Evolutionary conservation across 331 rosid genomes (phyloP), one percentile per base, ranked within the genome.

Genomic region (Spiraea crenata): DNA sequence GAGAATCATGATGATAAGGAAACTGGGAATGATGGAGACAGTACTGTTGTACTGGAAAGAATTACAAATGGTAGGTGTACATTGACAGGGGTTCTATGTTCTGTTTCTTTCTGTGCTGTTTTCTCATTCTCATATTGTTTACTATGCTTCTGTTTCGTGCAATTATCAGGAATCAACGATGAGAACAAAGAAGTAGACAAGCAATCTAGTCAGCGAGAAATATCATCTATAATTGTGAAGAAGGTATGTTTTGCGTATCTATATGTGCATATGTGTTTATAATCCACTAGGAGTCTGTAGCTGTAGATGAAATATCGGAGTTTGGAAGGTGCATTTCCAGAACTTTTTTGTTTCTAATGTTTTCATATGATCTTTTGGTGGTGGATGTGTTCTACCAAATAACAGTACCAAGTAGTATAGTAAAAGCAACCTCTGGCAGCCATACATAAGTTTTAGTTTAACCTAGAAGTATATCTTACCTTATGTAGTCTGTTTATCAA

Each of bases 101-200:
- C 65, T 37, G n/a, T 75, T 40, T 67, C n/a, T 57, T 54, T 55
- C 8, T 50, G 65, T 73, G 31, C 35, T 59, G 44, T 64, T 71
- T 64, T 77, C 64, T 54, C 71, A 38, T 63, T 77, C 64, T 57
- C 79, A 17, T 9, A 50, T 70, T 68, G 76, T 74, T 44, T 60
- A 73, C 69, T 65, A 15, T 54, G 60, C 12, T 34, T 44, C 65
- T 76, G 37, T 39, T 57, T 74, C 52, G 68, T 70, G 66, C 42
- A 69, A 65, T 39, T 87, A 76, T 76, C 85, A 95, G 98, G 82
- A 82, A 72, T 67, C 14, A 65, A 83, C 25, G 62, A 65, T 61
- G 77, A 80, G 38, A 69, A 74, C 54, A 81, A 55, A 75, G 77
- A 46, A 50, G 74, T 68, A 73, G 76, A 75, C 57, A 74, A 17